phyloP scores from a whole-genome alignment of 1,284 basidiomycete genomes.

The Gomphus bonarii region DNA sequence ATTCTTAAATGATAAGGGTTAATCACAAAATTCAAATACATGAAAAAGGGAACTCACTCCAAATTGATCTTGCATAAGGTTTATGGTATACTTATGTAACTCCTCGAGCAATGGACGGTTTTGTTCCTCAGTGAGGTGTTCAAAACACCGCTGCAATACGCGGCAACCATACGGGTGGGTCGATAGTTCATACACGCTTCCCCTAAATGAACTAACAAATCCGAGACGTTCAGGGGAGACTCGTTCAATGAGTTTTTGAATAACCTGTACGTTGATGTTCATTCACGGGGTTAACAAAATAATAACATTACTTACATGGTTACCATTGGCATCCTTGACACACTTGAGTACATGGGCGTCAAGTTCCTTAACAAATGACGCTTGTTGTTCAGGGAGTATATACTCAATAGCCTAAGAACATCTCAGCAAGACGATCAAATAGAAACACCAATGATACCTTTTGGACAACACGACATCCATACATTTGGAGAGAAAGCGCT shows the following conservation, averaged over 20 bases:
- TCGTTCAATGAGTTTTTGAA: constrained; percentile 81
- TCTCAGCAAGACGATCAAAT: constrained; percentile 1
- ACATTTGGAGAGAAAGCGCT: constrained; percentile 82
- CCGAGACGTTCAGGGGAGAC: constrained; percentile 67
- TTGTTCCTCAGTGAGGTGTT: constrained; percentile 66
- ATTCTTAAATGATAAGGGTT: constrained; percentile 45
- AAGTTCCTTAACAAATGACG: constrained; percentile 68
- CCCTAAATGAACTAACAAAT: constrained; percentile 72
- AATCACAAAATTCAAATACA: constrained; percentile 1
- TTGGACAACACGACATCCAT: constrained; percentile 90
- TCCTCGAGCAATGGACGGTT: constrained; percentile 77
- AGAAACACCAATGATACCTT: constrained; percentile 39
- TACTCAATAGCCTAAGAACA: constrained; percentile 69
- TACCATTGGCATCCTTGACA: constrained; percentile 90
- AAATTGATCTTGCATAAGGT: constrained; percentile 81
- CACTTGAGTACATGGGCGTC: constrained; percentile 77
- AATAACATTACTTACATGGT: constrained; percentile 58
- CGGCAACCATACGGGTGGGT: constrained; percentile 93
- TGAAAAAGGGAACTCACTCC: constrained; percentile 45
- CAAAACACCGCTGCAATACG: constrained; percentile 89
- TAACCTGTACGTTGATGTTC: constrained; percentile 34
- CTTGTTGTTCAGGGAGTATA: constrained; percentile 70
- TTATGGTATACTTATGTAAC: constrained; percentile 60
- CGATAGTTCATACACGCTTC: constrained; percentile 77
- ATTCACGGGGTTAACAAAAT: constrained; percentile 7